Evolutionary conservation across 2,329 filamentous ascomycete genomes (phyloP).

Genomic region (Aaosphaeria arxii): DNA sequence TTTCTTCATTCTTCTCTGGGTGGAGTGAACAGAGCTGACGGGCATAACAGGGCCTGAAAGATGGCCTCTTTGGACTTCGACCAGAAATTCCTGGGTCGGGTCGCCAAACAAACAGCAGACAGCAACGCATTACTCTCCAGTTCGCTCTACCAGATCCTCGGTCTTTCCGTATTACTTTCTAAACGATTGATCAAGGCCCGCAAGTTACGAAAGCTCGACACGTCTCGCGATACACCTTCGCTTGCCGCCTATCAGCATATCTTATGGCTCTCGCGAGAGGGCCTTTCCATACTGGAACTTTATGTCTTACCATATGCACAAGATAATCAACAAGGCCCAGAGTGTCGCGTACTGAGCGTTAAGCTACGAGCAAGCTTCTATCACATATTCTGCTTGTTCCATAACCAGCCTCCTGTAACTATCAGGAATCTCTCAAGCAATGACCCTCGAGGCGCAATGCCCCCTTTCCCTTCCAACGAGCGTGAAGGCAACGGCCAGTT

Average conservation of each 20-base stretch:
- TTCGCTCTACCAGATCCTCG: conserved; percentile 87
- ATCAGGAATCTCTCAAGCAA: conserved; percentile 31
- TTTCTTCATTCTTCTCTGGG: no score
- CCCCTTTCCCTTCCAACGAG: conserved; percentile 21
- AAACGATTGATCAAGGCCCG: conserved; percentile 79
- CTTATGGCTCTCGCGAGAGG: conserved; percentile 91
- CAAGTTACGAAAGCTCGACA: conserved; percentile 78
- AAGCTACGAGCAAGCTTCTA: conserved; percentile 94
- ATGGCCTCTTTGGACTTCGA: conserved; percentile 98
- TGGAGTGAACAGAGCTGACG: no score
- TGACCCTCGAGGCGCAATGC: conserved; percentile 23
- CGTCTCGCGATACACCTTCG: conserved; percentile 72
- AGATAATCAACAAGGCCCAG: conserved; percentile 70
- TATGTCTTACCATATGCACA: conserved; percentile 73
- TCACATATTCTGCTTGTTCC: conserved; percentile 94
- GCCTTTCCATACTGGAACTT: conserved; percentile 77
- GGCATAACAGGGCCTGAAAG: background rate
- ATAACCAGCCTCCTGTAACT: conserved; percentile 77
- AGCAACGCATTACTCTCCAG: conserved; percentile 76
- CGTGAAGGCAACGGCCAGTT: conserved; percentile 20
- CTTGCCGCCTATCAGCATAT: conserved; percentile 87
- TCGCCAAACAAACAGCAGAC: conserved; percentile 75
- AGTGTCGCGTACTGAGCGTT: conserved; percentile 84
- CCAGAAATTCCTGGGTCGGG: conserved; percentile 90
- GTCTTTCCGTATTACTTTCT: conserved; percentile 83